A percentile compares a stretch with the other conserved stretches of the same genome.
phyloP scores from a whole-genome alignment of 768 basidiomycete species.

The Termitomyces sp. region DNA sequence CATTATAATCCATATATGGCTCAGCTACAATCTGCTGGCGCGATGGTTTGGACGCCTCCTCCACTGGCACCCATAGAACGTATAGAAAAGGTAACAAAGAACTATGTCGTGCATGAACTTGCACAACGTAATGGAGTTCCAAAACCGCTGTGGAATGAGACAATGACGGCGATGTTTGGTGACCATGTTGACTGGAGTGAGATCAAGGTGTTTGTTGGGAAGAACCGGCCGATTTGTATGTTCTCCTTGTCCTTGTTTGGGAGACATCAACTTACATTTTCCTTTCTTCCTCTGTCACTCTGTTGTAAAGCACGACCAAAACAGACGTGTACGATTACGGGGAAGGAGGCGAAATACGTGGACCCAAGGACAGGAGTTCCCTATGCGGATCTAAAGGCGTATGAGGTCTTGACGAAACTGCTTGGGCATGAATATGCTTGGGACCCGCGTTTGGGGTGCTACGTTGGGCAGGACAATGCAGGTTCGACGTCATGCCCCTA shows the following conservation, averaged over 20 bases:
- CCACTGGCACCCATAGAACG: constrained; percentile 26
- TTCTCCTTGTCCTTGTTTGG: constrained; percentile 1
- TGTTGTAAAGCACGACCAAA: constrained; percentile 51
- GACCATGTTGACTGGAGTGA: constrained; percentile 80
- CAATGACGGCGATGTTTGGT: constrained; percentile 82
- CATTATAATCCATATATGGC: constrained; percentile 14
- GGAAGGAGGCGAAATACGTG: constrained; percentile 67
- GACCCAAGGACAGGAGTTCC: constrained; percentile 81
- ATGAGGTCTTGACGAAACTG: constrained; percentile 53
- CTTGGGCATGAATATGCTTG: constrained; percentile 70
- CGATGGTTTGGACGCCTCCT: constrained; percentile 7
- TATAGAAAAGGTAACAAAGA: constrained; percentile 53
- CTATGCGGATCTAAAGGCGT: constrained; percentile 68
- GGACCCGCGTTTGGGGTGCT: constrained; percentile 42
- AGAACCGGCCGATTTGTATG: constrained; percentile 61
- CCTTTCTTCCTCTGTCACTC: background rate
- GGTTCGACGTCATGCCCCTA: background rate
- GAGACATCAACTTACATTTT: background rate
- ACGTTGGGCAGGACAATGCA: constrained; percentile 26
- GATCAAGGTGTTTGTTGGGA: constrained; percentile 57
- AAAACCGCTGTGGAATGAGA: constrained; percentile 63
- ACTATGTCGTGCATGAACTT: constrained; percentile 67
- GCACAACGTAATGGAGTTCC: constrained; percentile 38
- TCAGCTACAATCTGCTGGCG: constrained; percentile 8
- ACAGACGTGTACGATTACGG: constrained; percentile 73